A percentile compares a stretch with the other conserved stretches of the same genome.
Evolutionary conservation across 768 basidiomycete genomes (phyloP).

Genomic region (Naganishia kalamii): DNA sequence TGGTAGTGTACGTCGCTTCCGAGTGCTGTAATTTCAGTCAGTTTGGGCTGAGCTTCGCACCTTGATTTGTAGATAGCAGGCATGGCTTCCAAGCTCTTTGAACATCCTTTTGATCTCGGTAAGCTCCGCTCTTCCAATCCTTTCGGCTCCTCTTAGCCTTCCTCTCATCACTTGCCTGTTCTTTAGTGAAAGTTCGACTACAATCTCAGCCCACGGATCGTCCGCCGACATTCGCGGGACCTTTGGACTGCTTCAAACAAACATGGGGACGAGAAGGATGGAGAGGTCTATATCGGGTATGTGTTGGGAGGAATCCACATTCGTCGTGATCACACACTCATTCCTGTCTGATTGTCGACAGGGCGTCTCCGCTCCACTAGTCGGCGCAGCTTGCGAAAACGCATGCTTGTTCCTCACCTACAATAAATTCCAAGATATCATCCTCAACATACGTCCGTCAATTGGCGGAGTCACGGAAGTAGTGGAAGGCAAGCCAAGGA

Average conservation of each 20-base stretch:
- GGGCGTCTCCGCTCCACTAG: slow-evolving; percentile 86
- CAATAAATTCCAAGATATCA: slow-evolving; percentile 55
- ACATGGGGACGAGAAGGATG: slow-evolving; percentile 78
- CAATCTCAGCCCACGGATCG: slow-evolving; percentile 80
- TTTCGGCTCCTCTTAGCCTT: neutral
- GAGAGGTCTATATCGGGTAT: slow-evolving; percentile 76
- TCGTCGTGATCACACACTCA: too few species aligned
- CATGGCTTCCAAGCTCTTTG: slow-evolving; percentile 78
- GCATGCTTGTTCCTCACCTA: slow-evolving; percentile 82
- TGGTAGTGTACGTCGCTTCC: slow-evolving; percentile 34
- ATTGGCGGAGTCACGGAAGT: neutral
- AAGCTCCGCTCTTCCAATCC: neutral
- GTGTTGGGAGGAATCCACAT: too few species aligned
- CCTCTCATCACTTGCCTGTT: neutral
- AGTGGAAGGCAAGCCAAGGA: neutral
- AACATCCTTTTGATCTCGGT: slow-evolving; percentile 88
- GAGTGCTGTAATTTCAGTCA: neutral
- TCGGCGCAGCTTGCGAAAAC: slow-evolving; percentile 88
- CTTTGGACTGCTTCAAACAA: slow-evolving; percentile 74
- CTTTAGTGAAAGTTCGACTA: slow-evolving; percentile 71
- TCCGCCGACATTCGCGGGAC: slow-evolving; percentile 68
- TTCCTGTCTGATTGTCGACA: slow-evolving; percentile 37
- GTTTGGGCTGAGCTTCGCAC: neutral
- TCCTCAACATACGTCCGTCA: slow-evolving; percentile 27
- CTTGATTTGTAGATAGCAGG: slow-evolving; percentile 61